phyloP scores from a whole-genome alignment of 257 asterid species.

The Solanum habrochaites region DNA sequence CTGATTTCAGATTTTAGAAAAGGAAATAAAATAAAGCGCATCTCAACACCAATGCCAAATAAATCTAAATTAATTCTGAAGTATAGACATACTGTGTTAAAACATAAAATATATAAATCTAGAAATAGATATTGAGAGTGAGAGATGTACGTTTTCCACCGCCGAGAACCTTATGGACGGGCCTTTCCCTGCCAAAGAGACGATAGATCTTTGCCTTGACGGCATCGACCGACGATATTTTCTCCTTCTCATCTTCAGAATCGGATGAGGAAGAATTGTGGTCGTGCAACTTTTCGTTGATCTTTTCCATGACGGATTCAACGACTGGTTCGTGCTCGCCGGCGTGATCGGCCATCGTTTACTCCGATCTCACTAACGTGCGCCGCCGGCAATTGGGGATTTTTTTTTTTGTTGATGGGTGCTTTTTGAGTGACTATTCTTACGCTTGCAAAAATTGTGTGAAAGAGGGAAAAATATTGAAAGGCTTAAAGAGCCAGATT shows the following conservation, averaged over 20 bases:
- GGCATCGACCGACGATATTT: constrained; percentile 26
- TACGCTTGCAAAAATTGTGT: neutral
- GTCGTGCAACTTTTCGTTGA: constrained; percentile 54
- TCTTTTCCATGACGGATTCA: constrained; percentile 62
- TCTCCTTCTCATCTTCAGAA: constrained; percentile 48
- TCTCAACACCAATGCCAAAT: neutral
- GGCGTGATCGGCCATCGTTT: constrained; percentile 59
- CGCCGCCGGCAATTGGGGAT: constrained; percentile 15
- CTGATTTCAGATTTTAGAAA: neutral
- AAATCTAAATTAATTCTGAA: neutral
- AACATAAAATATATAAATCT: neutral
- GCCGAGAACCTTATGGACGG: constrained; percentile 74
- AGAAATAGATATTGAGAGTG: neutral
- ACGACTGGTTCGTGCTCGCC: constrained; percentile 38
- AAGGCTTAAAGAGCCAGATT: neutral
- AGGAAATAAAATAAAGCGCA: neutral
- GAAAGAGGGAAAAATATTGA: neutral
- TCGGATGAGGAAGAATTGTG: constrained; percentile 69
- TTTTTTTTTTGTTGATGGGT: neutral
- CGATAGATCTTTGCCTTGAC: constrained; percentile 77
- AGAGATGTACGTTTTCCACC: constrained; percentile 74
- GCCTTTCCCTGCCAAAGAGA: constrained; percentile 77
- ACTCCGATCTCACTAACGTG: constrained; percentile 17
- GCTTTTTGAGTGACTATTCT: neutral
- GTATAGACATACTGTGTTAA: neutral